Base-by-base conservation (phyloP, 257 asterid genomes). In the Penstemon eatonii region DNA sequence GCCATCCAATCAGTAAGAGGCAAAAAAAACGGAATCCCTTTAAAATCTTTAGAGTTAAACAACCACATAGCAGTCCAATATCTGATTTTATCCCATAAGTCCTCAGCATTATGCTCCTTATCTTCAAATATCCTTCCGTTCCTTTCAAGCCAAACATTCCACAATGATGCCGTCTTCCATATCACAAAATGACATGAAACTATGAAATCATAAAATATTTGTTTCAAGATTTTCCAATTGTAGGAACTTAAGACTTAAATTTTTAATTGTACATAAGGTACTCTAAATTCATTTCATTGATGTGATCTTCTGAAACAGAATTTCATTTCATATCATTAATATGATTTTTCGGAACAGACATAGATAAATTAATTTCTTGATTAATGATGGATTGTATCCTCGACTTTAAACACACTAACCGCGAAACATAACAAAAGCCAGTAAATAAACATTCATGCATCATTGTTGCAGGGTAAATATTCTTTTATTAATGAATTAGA, bases 281-380 rank as follows among this genome's bases (percentile, higher is more conserved):
- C 33, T 25, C 33, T 25, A 25, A 25, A 25, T 25, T 25, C 33
- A 25, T 25, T 1, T 25, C 2, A 25, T 3, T 7, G 51, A 46
- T 46, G 8, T 46, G 51, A 46, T 46, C 50, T 6, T 55, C 62
- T 19, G 45, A 58, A 18, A 7, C 51, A 33, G 41, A 40, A 13
- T 9, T 52, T 66, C 56, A 63, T n/a, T 45, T 62, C 38, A 64
- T 25, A 15, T 15, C 61, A 58, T 60, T 38, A 73, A 60, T 68
- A 64, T 43, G 43, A 18, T 51, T 37, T 70, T 40, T 51, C 19
- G 19, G 19, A 12, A 57, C 4, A 69, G 15, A 54, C n/a, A 40
- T 12, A 46, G 36, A 42, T 3, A 50, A 39, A 53, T 66, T 49
- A 3, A 42, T 59, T 60, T 63, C 59, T 33, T 60, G 45, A 47